phyloP scores from a whole-genome alignment of 257 asterid species.

The Solanum tarapatanum region DNA sequence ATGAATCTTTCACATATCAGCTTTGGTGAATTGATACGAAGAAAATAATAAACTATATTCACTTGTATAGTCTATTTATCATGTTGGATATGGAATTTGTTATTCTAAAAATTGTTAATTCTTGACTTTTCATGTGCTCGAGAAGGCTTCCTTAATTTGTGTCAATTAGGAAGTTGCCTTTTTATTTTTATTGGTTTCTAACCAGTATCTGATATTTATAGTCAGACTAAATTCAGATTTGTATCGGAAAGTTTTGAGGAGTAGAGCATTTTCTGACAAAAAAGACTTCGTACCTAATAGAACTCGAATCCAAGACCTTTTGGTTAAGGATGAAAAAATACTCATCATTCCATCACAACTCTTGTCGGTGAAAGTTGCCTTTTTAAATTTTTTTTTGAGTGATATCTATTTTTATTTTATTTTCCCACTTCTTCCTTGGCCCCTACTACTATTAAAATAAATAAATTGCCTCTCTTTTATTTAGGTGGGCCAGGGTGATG shows the following conservation, averaged over 20 bases:
- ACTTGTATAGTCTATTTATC: neutral
- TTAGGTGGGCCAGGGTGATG: neutral
- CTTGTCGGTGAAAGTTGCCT: neutral
- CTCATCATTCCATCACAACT: too few relatives aligned
- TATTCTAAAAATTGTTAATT: neutral
- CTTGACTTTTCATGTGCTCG: neutral
- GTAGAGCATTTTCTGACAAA: rapidly evolving
- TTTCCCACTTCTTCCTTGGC: neutral
- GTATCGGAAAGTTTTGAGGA: neutral
- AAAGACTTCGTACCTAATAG: rapidly evolving
- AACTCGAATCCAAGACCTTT: rapidly evolving
- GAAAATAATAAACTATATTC: neutral
- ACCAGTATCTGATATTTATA: too few relatives aligned
- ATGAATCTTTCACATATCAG: neutral
- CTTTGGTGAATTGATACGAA: neutral
- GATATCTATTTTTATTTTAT: neutral
- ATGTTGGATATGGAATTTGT: neutral
- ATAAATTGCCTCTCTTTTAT: neutral
- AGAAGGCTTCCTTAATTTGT: neutral
- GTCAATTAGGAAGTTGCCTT: neutral
- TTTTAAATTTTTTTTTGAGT: neutral
- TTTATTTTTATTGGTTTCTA: neutral
- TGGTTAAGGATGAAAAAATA: too few relatives aligned
- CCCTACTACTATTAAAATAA: neutral
- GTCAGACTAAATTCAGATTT: too few relatives aligned